These are phyloP conservation scores for Adiantum capillusveneris DNA, from an alignment of 75 land plant species.

Conservation along the genomic window DNA sequence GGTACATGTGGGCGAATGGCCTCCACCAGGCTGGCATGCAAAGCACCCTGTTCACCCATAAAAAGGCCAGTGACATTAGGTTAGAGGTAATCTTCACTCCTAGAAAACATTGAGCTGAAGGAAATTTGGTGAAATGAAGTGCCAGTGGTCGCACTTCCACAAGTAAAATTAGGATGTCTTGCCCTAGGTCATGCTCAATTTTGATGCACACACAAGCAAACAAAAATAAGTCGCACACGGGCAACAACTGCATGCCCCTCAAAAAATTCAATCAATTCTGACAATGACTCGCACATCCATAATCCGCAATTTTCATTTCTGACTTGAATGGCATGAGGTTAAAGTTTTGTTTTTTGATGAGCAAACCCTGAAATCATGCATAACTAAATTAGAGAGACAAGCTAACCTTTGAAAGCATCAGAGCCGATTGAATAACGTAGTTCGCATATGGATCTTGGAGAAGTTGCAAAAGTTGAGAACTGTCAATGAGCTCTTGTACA, in stretches of 20 bases:
- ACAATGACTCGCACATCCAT: background rate
- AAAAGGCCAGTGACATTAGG: background rate
- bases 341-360: background rate
- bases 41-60: conserved; percentile 34
- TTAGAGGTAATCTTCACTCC: too few relatives aligned
- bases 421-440: conserved; percentile 74
- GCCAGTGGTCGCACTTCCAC: too few relatives aligned
- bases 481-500: conserved; percentile 46
- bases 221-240: too few relatives aligned
- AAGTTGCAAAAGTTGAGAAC: conserved; percentile 42
- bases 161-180: too few relatives aligned
- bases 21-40: conserved; percentile 47
- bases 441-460: conserved; percentile 76
- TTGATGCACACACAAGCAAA: too few relatives aligned
- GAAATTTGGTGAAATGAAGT: too few relatives aligned
- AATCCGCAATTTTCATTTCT: background rate
- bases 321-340: background rate
- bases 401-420: conserved; percentile 55
- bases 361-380: background rate
- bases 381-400: background rate
- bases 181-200: too few relatives aligned
- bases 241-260: too few relatives aligned
- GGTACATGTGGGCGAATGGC: conserved; percentile 54
- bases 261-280: conserved; percentile 4
- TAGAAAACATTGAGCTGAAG: too few relatives aligned